Evolutionary conservation across 768 basidiomycete species (phyloP), one percentile per base, ranked within the genome.

Genomic region (Lyophyllum semitale): DNA sequence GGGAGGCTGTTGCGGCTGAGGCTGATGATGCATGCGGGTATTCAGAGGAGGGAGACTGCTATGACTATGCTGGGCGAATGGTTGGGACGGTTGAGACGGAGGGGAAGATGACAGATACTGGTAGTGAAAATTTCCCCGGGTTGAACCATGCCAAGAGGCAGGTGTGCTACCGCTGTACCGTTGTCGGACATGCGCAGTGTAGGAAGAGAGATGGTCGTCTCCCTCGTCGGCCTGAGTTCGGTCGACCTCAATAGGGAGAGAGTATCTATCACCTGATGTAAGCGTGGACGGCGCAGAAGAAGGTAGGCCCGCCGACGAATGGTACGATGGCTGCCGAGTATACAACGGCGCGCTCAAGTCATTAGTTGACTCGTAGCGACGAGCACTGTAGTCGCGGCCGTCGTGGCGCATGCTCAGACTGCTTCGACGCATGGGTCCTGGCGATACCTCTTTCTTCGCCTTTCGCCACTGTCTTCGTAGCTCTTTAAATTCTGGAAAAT

Each of bases 381-480:
- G 67, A 30, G 55, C 53, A 64, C 56, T 55, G 54, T 57, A 68
- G 58, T 72, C 70, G 54, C 70, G 67, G 46, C 62, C 64, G 48
- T 74, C 72, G 54, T 63, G 64, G 55, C 65, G 67, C 47, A 59
- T 44, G 58, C 62, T 68, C 57, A 72, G 62, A 55, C 63, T 71
- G 27, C 64, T 61, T 48, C 73, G 66, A 58, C 74, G 76, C 54
- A 72, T 58, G 15, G 68, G 49, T 8, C 54, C 65, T 55, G 64
- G 55, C 22, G 64, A 63, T 27, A 75, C 67, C 65, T 93, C 92
- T 71, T 95, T 94, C 77, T 95, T 97, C 61, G 86, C 83, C 76
- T 93, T 93, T 38, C 95, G 87, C 95, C 96, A 97, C 63, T 90
- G 89, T 71, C 95, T 98, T 53, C 96, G 87, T 64, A 98, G 84